Conservation (phyloP, 768 basidiomycete species). For the Boletus eberwhitei region DNA sequence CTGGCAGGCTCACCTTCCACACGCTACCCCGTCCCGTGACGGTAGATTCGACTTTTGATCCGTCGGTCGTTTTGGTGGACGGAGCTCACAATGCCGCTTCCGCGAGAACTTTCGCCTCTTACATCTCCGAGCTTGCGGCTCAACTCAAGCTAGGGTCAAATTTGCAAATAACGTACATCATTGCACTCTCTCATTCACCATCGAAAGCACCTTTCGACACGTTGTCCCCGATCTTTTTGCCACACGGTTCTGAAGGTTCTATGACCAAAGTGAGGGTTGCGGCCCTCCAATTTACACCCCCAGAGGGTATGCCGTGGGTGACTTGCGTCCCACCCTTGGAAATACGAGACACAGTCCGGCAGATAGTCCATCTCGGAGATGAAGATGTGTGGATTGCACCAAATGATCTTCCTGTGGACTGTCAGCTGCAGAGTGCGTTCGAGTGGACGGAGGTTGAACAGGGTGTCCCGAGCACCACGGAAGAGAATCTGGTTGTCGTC, state of each 20-base stretch:
- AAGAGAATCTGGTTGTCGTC: slow-evolving; percentile 57
- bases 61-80: slow-evolving; percentile 66
- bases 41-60: slow-evolving; percentile 8
- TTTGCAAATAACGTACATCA: slow-evolving; percentile 62
- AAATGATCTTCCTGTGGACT: slow-evolving; percentile 29
- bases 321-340: slow-evolving; percentile 52
- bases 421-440: slow-evolving; percentile 48
- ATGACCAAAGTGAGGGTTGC: slow-evolving; percentile 46
- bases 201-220: slow-evolving; percentile 77
- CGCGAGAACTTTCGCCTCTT: slow-evolving; percentile 60
- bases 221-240: slow-evolving; percentile 60
- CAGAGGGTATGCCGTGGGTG: slow-evolving; percentile 96
- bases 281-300: slow-evolving; percentile 62
- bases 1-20: slow-evolving; percentile 79
- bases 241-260: slow-evolving; percentile 26
- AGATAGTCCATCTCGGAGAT: slow-evolving; percentile 38
- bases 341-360: slow-evolving; percentile 43
- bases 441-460: slow-evolving; percentile 35
- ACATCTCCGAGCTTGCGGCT: slow-evolving; percentile 41
- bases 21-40: slow-evolving; percentile 23
- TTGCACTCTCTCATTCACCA: slow-evolving; percentile 83
- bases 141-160: slow-evolving; percentile 17
- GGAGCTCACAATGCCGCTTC: slow-evolving; percentile 94
- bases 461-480: not conserved
- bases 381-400: slow-evolving; percentile 45